A percentile compares a stretch with the other conserved stretches of the same genome.
Evolutionary conservation across 202 grass and related monocot genomes (phyloP).

Genomic region (Panicum hallii): DNA sequence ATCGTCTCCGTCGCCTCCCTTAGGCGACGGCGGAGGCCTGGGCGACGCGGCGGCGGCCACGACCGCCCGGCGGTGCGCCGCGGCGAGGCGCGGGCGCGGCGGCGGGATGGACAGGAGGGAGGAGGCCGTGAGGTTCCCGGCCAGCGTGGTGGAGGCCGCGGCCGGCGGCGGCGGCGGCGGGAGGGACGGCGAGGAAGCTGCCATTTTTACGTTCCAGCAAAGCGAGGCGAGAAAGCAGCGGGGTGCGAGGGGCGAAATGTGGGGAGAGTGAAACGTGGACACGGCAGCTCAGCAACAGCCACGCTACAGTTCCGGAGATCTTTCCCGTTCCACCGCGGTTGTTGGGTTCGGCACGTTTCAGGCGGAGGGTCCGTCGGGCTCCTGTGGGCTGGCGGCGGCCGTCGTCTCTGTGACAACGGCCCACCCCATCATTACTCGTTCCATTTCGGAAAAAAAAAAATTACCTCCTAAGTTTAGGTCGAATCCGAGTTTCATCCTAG

Average conservation of each 20-base stretch:
- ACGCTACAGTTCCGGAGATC: conserved; percentile 39
- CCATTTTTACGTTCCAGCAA: conserved; percentile 47
- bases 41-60: conserved; percentile 43
- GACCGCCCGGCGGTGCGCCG: conserved; percentile 35
- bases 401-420: background rate
- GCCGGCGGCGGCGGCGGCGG: conserved; percentile 27
- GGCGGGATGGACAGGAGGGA: conserved; percentile 42
- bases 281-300: conserved; percentile 35
- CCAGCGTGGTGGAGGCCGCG: background rate
- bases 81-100: conserved; percentile 42
- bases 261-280: conserved; percentile 14
- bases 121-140: conserved; percentile 44
- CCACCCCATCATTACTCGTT: background rate
- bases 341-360: conserved; percentile 45
- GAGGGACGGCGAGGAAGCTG: conserved; percentile 48
- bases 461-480: too few relatives aligned
- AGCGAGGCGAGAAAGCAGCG: background rate
- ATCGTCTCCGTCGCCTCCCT: conserved; percentile 24
- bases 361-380: too few relatives aligned
- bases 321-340: conserved; percentile 38
- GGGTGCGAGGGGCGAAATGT: background rate
- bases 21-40: conserved; percentile 29
- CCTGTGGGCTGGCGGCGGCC: too few relatives aligned
- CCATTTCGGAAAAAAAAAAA: too few relatives aligned
- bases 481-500: too few relatives aligned